Evolutionary conservation across 257 asterid species (phyloP).

Genomic region (Forsythia viridissima): DNA sequence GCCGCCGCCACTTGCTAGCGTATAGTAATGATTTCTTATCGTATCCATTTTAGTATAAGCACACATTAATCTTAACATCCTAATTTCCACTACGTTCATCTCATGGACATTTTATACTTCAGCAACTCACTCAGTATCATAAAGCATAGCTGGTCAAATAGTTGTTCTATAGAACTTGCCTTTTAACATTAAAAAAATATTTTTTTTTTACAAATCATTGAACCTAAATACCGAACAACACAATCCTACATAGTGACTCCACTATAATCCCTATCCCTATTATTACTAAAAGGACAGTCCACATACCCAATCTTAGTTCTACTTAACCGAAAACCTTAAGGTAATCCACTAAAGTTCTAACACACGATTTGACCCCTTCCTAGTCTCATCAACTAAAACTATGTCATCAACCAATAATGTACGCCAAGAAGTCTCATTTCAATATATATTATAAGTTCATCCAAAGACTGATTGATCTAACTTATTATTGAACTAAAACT

Average conservation of each 20-base stretch:
- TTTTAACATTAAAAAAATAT: background rate
- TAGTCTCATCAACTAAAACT: too few species aligned
- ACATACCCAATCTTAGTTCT: background rate
- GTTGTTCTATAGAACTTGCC: background rate
- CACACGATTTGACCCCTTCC: too few species aligned
- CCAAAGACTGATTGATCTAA: background rate
- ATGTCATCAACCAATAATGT: background rate
- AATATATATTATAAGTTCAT: background rate
- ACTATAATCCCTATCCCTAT: background rate
- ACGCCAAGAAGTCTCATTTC: background rate
- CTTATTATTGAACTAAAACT: conserved; percentile 8
- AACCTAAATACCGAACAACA: background rate
- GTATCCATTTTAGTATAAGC: background rate
- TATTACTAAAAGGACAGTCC: background rate
- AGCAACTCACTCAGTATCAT: background rate
- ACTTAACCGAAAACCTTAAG: background rate
- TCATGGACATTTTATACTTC: background rate
- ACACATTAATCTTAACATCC: too few species aligned
- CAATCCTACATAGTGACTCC: background rate
- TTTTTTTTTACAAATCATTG: too few species aligned
- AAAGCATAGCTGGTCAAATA: background rate
- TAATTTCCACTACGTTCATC: too few species aligned
- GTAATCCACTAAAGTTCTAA: too few species aligned
- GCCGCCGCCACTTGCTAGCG: background rate
- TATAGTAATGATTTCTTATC: background rate